Percentiles rank a stretch among this genome's conserved stretches.
Evolutionary conservation across 345 rosid genomes (phyloP).

Genomic region (Physaria fendleri): DNA sequence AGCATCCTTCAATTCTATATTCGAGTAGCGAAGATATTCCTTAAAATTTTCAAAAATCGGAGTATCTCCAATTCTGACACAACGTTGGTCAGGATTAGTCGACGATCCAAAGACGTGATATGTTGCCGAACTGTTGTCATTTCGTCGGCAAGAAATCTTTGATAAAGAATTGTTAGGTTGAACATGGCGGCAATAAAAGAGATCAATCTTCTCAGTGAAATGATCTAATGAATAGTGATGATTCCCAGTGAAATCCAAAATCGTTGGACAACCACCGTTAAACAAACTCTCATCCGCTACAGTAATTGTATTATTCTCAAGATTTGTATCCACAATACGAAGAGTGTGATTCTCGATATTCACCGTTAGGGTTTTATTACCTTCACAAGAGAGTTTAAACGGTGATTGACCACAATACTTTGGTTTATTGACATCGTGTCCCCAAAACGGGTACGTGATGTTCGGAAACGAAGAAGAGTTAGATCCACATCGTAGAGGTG

Average conservation of each 20-base stretch:
- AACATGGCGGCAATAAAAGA: slow-evolving; percentile 11
- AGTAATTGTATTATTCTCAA: background rate
- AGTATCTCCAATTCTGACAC: background rate
- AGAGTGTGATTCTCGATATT: background rate
- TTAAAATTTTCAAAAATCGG: slow-evolving; percentile 1
- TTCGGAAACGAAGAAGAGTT: background rate
- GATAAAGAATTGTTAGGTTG: background rate
- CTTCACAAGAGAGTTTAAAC: slow-evolving; percentile 33
- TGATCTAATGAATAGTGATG: background rate
- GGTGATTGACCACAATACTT: slow-evolving; percentile 29
- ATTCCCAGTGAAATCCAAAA: background rate
- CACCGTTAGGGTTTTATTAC: background rate
- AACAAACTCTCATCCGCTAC: slow-evolving; percentile 17
- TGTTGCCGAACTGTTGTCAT: rapidly evolving
- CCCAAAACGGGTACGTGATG: slow-evolving; percentile 51
- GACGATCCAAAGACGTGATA: background rate
- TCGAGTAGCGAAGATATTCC: background rate
- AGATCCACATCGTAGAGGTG: slow-evolving; percentile 31
- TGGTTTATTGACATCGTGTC: slow-evolving; percentile 19
- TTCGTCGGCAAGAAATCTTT: background rate
- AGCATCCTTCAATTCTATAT: background rate
- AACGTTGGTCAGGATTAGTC: rapidly evolving
- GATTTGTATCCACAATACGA: background rate
- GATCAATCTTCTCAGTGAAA: background rate
- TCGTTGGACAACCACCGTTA: slow-evolving; percentile 11